Conservation (phyloP, 257 asterid species). For the Solanum sejunctum region DNA sequence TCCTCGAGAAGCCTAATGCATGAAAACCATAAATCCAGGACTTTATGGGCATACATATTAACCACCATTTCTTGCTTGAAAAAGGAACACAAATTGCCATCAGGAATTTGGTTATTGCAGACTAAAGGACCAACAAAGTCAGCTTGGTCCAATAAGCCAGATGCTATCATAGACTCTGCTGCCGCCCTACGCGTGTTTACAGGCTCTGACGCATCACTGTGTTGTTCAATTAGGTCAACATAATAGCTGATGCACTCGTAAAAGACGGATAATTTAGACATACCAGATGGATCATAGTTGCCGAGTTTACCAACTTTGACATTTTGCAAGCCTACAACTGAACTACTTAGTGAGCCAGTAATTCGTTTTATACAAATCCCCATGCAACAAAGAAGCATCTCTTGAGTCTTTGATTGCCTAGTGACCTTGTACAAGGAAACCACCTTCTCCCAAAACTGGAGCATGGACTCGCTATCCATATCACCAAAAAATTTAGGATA, state of each 20-base stretch:
- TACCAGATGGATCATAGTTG: slow-evolving; percentile 10
- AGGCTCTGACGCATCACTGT: slow-evolving; percentile 67
- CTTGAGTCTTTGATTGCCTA: slow-evolving; percentile 69
- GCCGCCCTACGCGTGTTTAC: slow-evolving; percentile 74
- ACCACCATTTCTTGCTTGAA: slow-evolving; percentile 27
- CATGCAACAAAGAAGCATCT: slow-evolving; percentile 73
- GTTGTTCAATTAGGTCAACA: slow-evolving; percentile 42
- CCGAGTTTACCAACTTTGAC: slow-evolving; percentile 8
- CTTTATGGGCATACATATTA: slow-evolving; percentile 35
- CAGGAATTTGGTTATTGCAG: slow-evolving; percentile 15
- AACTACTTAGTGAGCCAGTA: slow-evolving; percentile 25
- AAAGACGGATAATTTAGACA: slow-evolving; percentile 20
- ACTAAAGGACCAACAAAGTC: slow-evolving; percentile 34
- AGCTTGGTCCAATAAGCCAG: slow-evolving; percentile 59
- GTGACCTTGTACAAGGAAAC: slow-evolving; percentile 57
- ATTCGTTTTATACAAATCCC: slow-evolving; percentile 68
- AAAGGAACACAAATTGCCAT: slow-evolving; percentile 8
- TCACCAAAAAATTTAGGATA: slow-evolving; percentile 30
- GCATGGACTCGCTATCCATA: slow-evolving; percentile 40
- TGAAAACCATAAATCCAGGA: slow-evolving; percentile 58
- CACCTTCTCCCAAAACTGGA: slow-evolving; percentile 62
- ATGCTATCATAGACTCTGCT: slow-evolving; percentile 77
- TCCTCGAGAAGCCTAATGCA: slow-evolving; percentile 86
- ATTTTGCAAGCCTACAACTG: slow-evolving; percentile 17
- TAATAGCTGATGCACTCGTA: slow-evolving; percentile 40